These are phyloP conservation scores for Helichrysum umbraculigerum DNA, from an alignment of 129 eudicot genomes.

Conservation along the genomic window DNA sequence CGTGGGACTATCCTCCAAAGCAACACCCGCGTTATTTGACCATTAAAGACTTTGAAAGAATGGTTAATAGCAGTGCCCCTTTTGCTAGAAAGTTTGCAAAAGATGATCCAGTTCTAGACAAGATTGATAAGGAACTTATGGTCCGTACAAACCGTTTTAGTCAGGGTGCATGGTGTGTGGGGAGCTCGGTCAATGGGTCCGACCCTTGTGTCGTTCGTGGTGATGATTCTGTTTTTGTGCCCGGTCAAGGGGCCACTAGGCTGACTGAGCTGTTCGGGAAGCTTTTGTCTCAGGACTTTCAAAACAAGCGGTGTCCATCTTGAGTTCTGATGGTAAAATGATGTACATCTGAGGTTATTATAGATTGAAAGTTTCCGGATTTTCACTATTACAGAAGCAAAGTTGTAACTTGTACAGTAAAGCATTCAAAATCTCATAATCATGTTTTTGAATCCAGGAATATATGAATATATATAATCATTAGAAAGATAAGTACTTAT, in stretches of 20 bases:
- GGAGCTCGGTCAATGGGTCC: neutral
- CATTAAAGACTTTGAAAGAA: neutral
- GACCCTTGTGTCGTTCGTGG: neutral
- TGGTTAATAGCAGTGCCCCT: constrained; percentile 4
- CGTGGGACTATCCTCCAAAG: constrained; percentile 91
- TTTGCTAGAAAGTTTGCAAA: neutral
- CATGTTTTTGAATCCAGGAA: too few species aligned
- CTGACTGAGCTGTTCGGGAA: neutral
- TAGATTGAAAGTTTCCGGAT: neutral
- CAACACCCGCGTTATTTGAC: constrained; percentile 61
- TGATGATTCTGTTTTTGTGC: neutral
- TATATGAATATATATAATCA: too few species aligned
- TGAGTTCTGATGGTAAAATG: neutral
- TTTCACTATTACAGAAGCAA: neutral
- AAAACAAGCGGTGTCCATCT: neutral
- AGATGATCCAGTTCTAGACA: neutral
- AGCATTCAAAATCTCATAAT: too few species aligned
- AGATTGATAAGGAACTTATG: constrained; percentile 9
- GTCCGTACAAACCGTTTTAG: constrained; percentile 3
- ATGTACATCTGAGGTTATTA: neutral
- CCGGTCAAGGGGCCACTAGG: neutral
- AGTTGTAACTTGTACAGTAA: neutral
- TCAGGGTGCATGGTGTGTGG: constrained; percentile 4
- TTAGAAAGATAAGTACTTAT: too few species aligned
- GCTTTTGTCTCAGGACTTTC: neutral